A percentile compares a stretch with the other conserved stretches of the same genome.
phyloP scores from a whole-genome alignment of 495 filamentous ascomycete genomes.

The Penicillium dipodomyicola region DNA sequence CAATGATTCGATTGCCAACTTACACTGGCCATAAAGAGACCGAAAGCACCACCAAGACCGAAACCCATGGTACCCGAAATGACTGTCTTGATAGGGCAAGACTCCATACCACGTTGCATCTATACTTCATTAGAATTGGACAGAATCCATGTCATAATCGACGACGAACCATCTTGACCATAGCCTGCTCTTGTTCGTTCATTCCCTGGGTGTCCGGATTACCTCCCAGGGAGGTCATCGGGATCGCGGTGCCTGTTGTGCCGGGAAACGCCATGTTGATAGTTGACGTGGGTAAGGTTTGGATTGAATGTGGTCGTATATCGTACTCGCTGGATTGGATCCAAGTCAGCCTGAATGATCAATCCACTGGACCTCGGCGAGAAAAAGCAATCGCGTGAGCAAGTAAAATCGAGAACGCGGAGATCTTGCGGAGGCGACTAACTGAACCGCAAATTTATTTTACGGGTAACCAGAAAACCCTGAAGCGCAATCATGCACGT shows the following conservation, averaged over 20 bases:
- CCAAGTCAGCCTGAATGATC: neutral
- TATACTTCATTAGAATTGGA: conserved; percentile 34
- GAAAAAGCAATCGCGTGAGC: conserved; percentile 3
- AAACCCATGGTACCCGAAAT: conserved; percentile 86
- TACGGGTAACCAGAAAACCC: conserved; percentile 20
- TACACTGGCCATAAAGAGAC: conserved; percentile 92
- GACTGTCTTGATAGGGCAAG: conserved; percentile 78
- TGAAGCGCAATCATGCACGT: conserved; percentile 23
- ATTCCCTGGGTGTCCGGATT: conserved; percentile 38
- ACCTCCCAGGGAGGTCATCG: conserved; percentile 30
- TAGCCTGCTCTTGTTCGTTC: conserved; percentile 52
- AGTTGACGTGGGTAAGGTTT: neutral
- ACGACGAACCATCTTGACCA: conserved; percentile 49
- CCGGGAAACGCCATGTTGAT: conserved; percentile 48
- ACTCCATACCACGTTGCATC: conserved; percentile 85
- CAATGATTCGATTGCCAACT: conserved; percentile 24
- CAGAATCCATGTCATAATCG: conserved; percentile 31
- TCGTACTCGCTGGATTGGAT: neutral
- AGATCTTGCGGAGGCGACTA: conserved; percentile 37
- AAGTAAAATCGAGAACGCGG: conserved; percentile 20
- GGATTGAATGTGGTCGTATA: neutral
- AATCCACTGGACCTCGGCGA: neutral
- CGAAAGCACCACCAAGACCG: conserved; percentile 86
- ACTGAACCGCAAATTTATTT: conserved; percentile 36
- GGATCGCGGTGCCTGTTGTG: conserved; percentile 38